Evolutionary conservation across 2,329 filamentous ascomycete genomes (phyloP).

Genomic region (Exophiala alcalophila): DNA sequence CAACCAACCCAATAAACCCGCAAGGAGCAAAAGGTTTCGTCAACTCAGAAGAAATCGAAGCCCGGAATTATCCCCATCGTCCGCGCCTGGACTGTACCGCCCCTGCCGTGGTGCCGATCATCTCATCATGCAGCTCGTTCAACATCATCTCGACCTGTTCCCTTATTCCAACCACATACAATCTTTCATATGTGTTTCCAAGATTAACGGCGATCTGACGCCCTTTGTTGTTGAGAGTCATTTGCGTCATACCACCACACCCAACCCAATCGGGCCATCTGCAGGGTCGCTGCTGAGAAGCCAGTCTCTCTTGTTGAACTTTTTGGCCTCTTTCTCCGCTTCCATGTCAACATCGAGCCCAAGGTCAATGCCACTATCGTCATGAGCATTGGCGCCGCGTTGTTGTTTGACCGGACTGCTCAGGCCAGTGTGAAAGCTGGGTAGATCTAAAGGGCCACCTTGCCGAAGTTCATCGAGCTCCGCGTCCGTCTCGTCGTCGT

Average conservation of each 20-base stretch:
- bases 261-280: constrained; percentile 23
- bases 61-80: constrained; percentile 1
- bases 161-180: not conserved
- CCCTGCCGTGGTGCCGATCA: constrained; percentile 2
- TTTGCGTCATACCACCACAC: constrained; percentile 23
- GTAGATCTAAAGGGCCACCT: constrained; percentile 30
- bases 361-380: constrained; percentile 30
- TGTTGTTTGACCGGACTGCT: constrained; percentile 26
- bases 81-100: constrained; percentile 1
- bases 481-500: constrained; percentile 27
- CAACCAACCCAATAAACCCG: not conserved
- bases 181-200: constrained; percentile 2
- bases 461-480: constrained; percentile 28
- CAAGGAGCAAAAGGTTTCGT: not conserved
- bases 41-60: not conserved
- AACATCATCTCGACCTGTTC: constrained; percentile 1
- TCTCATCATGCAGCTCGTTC: constrained; percentile 18
- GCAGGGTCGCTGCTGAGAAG: constrained; percentile 31
- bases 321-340: constrained; percentile 29
- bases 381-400: constrained; percentile 11
- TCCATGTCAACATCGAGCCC: constrained; percentile 40
- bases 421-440: constrained; percentile 28
- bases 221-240: no score
- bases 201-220: not conserved
- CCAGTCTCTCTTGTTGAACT: constrained; percentile 31